Evolutionary conservation across 257 asterid genomes (phyloP).

Genomic region (Nicotiana tomentosiformis): DNA sequence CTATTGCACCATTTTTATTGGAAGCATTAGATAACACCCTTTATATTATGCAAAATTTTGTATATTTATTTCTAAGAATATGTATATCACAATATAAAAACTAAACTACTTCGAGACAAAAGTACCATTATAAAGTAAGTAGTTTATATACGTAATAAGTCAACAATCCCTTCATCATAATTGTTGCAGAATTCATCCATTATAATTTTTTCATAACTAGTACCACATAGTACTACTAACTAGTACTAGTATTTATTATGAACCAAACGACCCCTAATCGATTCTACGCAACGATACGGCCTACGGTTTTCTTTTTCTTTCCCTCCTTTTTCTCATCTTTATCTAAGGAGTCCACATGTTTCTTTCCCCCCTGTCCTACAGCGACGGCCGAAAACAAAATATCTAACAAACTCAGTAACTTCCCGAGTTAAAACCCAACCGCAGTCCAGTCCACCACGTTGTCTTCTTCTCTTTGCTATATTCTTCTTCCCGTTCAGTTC

Average conservation of each 20-base stretch:
- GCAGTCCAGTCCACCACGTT: neutral
- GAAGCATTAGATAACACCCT: no score
- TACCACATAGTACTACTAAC: no score
- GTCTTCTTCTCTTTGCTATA: neutral
- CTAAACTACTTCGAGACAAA: no score
- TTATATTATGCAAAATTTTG: no score
- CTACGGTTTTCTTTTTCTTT: neutral
- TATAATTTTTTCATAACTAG: neutral
- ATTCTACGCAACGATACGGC: neutral
- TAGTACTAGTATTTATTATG: no score
- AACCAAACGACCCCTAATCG: neutral
- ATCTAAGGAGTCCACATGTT: neutral
- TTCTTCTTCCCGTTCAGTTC: neutral
- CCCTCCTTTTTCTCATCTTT: neutral
- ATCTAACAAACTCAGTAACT: constrained; percentile 1
- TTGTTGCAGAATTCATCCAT: no score
- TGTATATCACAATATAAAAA: no score
- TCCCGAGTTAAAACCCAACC: neutral
- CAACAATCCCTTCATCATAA: no score
- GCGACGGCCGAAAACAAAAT: neutral
- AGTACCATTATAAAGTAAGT: no score
- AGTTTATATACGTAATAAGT: no score
- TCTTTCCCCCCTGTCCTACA: neutral
- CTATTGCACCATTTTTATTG: no score
- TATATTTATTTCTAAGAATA: no score